Conservation (phyloP, 2,329 filamentous ascomycete species). For the Cladophialophora bantiana region DNA sequence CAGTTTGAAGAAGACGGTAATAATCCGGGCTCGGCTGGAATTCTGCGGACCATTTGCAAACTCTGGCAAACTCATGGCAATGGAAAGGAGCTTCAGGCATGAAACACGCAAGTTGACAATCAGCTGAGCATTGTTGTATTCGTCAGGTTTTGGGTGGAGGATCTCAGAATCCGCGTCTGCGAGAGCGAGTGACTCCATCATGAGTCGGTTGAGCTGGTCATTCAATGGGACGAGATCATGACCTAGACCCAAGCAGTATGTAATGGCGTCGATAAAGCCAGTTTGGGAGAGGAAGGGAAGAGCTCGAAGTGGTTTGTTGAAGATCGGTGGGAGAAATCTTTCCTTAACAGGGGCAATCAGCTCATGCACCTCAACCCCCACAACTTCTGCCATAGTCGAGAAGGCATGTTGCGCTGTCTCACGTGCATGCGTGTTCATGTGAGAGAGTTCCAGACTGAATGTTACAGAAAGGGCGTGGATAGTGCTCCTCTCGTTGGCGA, state of each 20-base stretch:
- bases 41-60: constrained; percentile 77
- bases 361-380: constrained; percentile 82
- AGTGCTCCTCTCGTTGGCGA: constrained; percentile 69
- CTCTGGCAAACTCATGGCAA: constrained; percentile 90
- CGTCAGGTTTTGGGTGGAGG: constrained; percentile 86
- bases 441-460: constrained; percentile 85
- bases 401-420: constrained; percentile 84
- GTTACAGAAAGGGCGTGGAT: constrained; percentile 80
- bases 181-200: constrained; percentile 91
- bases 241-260: constrained; percentile 89
- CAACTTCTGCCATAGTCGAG: constrained; percentile 78
- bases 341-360: constrained; percentile 90
- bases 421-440: constrained; percentile 95
- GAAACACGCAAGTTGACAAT: constrained; percentile 92
- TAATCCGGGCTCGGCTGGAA: constrained; percentile 70
- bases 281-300: constrained; percentile 95
- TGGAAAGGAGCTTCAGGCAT: constrained; percentile 90
- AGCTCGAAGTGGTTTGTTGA: constrained; percentile 90
- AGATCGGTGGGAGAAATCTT: constrained; percentile 86
- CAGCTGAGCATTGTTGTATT: constrained; percentile 93
- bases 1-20: constrained; percentile 97
- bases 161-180: constrained; percentile 95
- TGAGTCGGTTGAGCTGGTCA: constrained; percentile 83
- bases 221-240: constrained; percentile 90
- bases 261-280: constrained; percentile 97